Evolutionary conservation across 106 monocot species (phyloP), one percentile per base, ranked within the genome.

Genomic region (Acanthochlamys bracteata): DNA sequence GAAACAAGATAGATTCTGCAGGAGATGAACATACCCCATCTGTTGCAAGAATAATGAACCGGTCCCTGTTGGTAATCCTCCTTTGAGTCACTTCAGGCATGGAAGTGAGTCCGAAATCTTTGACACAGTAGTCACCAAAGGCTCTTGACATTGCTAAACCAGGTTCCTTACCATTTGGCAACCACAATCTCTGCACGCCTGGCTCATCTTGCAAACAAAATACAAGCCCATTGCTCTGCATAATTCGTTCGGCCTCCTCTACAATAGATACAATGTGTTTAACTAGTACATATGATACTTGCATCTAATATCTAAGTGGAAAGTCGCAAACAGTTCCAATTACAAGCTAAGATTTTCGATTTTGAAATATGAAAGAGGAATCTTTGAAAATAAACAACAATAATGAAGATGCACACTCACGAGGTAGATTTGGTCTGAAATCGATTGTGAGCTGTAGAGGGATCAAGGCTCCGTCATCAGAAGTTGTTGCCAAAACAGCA

Each of bases 71-170:
- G 19, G 78, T 73, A 6, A 98, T 74, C 39, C 24, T 68, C 69
- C 87, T 80, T 20, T 85, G 78, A 19, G 76, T 79, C 25, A 98
- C 83, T 49, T 98, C 96, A 49, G 96, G 96, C 24, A 69, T 76
- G 13, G 96, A 98, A 14, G 85, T 83, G 8, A 98, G 75, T 13
- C 96, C 96, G 63, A 65, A 79, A 27, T 88, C 69, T 59, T 98
- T 98, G 39, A 91, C 24, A 33, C 83, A 88, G 58, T 79, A 85
- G 67, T 98, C 96, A 21, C 96, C 96, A 55, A 98, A 98, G 25
- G 96, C 96, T 57, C 96, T 75, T 11, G 96, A 98, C 96, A 88
- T 98, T 8, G 96, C 90, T 26, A 98, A 61, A 9, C 96, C 96
- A 0, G 96, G 91, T 0, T 73, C 45, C 40, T 88, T 76, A 57